Evolutionary conservation across 306 rosid genomes (phyloP).

Genomic region (Castanea mollissima): DNA sequence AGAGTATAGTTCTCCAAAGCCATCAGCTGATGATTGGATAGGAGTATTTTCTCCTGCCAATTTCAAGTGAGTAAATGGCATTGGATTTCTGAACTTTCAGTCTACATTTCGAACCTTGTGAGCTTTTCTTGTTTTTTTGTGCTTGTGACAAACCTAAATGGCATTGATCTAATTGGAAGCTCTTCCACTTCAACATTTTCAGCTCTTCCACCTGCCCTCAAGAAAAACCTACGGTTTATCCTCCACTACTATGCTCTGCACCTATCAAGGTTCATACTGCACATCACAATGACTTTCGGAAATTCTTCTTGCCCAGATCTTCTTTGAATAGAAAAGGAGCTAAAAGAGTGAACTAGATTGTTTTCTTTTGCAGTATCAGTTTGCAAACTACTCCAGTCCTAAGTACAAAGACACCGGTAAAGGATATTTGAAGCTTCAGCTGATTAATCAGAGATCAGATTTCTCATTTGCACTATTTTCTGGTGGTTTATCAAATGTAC

Average conservation of each 20-base stretch:
- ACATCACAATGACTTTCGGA: background rate
- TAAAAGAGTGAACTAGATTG: background rate
- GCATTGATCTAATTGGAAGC: slow-evolving; percentile 19
- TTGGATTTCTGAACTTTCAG: background rate
- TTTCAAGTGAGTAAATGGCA: slow-evolving; percentile 47
- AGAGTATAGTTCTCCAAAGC: slow-evolving; percentile 56
- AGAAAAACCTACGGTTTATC: slow-evolving; percentile 45
- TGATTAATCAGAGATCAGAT: slow-evolving; percentile 93
- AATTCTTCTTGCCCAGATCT: background rate
- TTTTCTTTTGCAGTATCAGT: slow-evolving; percentile 65
- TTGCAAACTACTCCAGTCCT: slow-evolving; percentile 69
- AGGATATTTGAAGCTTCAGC: slow-evolving; percentile 69
- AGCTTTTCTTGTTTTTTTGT: background rate
- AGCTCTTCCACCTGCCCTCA: slow-evolving; percentile 72
- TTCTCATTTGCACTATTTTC: slow-evolving; percentile 82
- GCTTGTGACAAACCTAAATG: background rate
- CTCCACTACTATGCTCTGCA: slow-evolving; percentile 77
- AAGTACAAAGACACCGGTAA: slow-evolving; percentile 58
- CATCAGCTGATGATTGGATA: slow-evolving; percentile 75
- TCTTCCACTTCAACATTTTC: slow-evolving; percentile 31
- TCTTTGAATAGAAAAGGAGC: background rate
- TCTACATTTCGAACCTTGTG: background rate
- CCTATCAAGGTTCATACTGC: slow-evolving; percentile 70
- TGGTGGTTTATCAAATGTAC: slow-evolving; percentile 71
- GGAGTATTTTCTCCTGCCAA: slow-evolving; percentile 93